phyloP scores from a whole-genome alignment of 179 eudicot genomes.

The Beta lomatogona region DNA sequence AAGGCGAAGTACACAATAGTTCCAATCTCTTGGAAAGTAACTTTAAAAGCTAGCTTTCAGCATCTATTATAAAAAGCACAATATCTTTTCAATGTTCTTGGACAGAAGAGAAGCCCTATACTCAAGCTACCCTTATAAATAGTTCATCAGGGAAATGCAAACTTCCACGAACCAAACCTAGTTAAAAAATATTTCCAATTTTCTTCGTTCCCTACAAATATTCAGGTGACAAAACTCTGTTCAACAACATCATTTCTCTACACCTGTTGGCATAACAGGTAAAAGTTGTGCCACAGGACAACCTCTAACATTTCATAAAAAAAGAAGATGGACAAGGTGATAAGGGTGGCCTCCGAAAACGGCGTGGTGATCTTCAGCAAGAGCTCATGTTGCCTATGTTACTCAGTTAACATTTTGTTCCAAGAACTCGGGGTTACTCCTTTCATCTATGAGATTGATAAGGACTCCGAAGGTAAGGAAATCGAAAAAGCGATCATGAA shows the following conservation, averaged over 20 bases:
- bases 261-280: slow-evolving; percentile 34
- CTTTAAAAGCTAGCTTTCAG: slow-evolving; percentile 46
- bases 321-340: slow-evolving; percentile 56
- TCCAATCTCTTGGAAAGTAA: slow-evolving; percentile 47
- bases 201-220: neutral
- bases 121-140: slow-evolving; percentile 56
- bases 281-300: slow-evolving; percentile 27
- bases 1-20: slow-evolving; percentile 30
- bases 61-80: slow-evolving; percentile 61
- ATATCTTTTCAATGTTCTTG: slow-evolving; percentile 52
- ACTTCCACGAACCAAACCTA: slow-evolving; percentile 31
- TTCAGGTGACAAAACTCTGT: neutral
- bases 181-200: slow-evolving; percentile 17
- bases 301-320: neutral
- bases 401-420: slow-evolving; percentile 60
- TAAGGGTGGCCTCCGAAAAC: slow-evolving; percentile 51
- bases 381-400: slow-evolving; percentile 75
- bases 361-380: slow-evolving; percentile 77
- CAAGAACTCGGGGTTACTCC: slow-evolving; percentile 55
- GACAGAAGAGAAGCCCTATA: slow-evolving; percentile 30
- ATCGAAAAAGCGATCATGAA: slow-evolving; percentile 69
- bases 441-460: slow-evolving; percentile 54
- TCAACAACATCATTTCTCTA: neutral
- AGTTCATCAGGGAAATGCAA: slow-evolving; percentile 41
- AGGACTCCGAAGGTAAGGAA: slow-evolving; percentile 63